These are phyloP conservation scores for Cercospora nicotianae DNA, from an alignment of 2,329 filamentous ascomycete species.

Conservation along the genomic window DNA sequence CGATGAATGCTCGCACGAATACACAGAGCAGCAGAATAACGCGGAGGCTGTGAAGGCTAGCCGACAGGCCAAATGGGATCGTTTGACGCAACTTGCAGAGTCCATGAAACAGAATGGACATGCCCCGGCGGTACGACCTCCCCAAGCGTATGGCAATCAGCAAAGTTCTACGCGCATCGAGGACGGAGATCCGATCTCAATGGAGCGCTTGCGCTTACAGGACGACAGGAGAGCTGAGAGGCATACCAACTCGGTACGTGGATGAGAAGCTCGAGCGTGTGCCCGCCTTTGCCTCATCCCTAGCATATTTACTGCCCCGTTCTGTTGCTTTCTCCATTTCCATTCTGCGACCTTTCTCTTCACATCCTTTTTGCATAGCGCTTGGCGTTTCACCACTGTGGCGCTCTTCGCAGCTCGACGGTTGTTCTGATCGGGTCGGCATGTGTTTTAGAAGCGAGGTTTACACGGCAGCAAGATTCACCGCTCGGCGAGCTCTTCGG, in stretches of 20 bases:
- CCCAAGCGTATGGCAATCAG: slow-evolving; percentile 40
- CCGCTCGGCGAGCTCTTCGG: slow-evolving; percentile 19
- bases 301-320: slow-evolving; percentile 21
- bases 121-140: slow-evolving; percentile 30
- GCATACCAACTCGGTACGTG: slow-evolving; percentile 42
- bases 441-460: slow-evolving; percentile 27
- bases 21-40: slow-evolving; percentile 92
- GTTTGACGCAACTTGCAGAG: slow-evolving; percentile 76
- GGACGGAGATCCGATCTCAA: slow-evolving; percentile 73
- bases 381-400: slow-evolving; percentile 9
- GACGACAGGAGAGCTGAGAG: slow-evolving; percentile 63
- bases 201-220: slow-evolving; percentile 87
- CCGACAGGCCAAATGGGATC: slow-evolving; percentile 86
- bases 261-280: slow-evolving; percentile 29
- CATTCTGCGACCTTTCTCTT: slow-evolving; percentile 4
- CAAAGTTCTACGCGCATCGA: slow-evolving; percentile 55
- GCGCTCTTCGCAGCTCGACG: slow-evolving; percentile 18
- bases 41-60: slow-evolving; percentile 79
- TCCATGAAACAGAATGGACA: slow-evolving; percentile 37
- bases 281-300: slow-evolving; percentile 24
- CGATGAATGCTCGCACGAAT: slow-evolving; percentile 97
- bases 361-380: slow-evolving; percentile 19
- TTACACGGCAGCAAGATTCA: slow-evolving; percentile 28
- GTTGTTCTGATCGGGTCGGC: slow-evolving; percentile 30
- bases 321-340: slow-evolving; percentile 20